Conservation (phyloP, 1,284 basidiomycete species). For the Uromyces viciae-fabae region DNA sequence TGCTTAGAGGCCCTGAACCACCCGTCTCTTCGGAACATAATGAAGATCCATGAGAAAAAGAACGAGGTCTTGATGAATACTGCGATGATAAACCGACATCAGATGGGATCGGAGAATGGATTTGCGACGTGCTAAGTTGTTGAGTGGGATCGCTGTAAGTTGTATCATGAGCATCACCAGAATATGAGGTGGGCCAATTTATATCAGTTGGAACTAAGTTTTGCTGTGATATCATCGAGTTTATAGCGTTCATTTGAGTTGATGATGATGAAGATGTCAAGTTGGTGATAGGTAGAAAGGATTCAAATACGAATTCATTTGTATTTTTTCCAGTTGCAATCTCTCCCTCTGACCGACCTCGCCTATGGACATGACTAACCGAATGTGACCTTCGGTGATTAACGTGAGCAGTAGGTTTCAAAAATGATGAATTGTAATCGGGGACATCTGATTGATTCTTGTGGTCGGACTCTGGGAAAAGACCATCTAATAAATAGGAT, state of each 20-base stretch:
- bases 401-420: not conserved
- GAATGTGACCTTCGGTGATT: constrained; percentile 14
- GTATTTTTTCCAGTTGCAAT: not conserved
- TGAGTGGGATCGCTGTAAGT: not conserved
- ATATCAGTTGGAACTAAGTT: not conserved
- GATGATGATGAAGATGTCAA: not conserved
- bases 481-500: not conserved
- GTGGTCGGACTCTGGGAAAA: not conserved
- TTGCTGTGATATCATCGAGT: not conserved
- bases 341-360: constrained; percentile 11
- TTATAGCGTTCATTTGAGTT: not conserved
- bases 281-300: not conserved
- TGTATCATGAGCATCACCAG: not conserved
- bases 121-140: not conserved
- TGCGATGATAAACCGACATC: not conserved
- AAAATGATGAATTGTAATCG: not conserved
- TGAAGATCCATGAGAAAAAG: constrained; percentile 17
- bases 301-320: not conserved
- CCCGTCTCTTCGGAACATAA: constrained; percentile 13
- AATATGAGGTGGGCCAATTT: not conserved
- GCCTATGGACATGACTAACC: constrained; percentile 16
- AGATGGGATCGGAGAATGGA: not conserved
- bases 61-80: not conserved
- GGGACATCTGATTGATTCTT: not conserved
- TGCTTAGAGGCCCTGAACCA: not conserved